These are phyloP conservation scores for Vigna reflexopilosa DNA, from an alignment of 306 rosid species.

Conservation along the genomic window DNA sequence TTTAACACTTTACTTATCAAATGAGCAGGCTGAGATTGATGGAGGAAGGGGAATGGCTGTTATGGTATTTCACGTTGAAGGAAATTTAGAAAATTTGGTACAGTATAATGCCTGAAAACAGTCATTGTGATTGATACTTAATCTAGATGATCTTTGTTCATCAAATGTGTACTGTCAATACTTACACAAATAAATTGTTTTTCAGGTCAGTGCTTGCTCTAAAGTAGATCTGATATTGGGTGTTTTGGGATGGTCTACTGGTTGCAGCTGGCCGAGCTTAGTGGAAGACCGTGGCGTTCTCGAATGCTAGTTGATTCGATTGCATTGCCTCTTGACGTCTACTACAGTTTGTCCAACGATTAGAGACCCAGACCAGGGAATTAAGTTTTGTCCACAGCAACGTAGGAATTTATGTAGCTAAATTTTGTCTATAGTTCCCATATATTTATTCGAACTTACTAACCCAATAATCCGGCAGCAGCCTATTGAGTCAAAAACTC, in stretches of 20 bases:
- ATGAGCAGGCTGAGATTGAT: slow-evolving; percentile 95
- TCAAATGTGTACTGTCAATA: slow-evolving; percentile 35
- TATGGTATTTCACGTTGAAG: slow-evolving; percentile 87
- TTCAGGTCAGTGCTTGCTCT: slow-evolving; percentile 75
- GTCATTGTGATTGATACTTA: slow-evolving; percentile 33
- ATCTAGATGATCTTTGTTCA: slow-evolving; percentile 5
- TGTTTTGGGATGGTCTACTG: slow-evolving; percentile 95
- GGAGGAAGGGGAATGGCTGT: slow-evolving; percentile 93
- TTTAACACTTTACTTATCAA: slow-evolving; percentile 42
- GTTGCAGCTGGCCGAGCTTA: slow-evolving; percentile 94
- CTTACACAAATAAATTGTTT: slow-evolving; percentile 37
- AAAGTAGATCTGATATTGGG: slow-evolving; percentile 74
- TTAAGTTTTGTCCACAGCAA: slow-evolving; percentile 78
- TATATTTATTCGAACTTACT: slow-evolving; percentile 61
- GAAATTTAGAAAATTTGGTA: slow-evolving; percentile 83
- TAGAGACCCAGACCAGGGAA: slow-evolving; percentile 54
- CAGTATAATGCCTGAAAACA: slow-evolving; percentile 34
- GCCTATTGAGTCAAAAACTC: slow-evolving; percentile 55
- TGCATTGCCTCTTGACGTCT: slow-evolving; percentile 3
- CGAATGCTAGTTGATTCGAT: slow-evolving; percentile 62
- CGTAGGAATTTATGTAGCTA: slow-evolving; percentile 42
- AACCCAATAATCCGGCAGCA: slow-evolving; percentile 63
- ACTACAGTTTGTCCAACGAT: slow-evolving; percentile 40
- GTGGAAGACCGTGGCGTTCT: slow-evolving; percentile 56
- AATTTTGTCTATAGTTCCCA: slow-evolving; percentile 52